Conservation (phyloP, 169 alveolate genomes). For the Plasmodium knowlesi region DNA sequence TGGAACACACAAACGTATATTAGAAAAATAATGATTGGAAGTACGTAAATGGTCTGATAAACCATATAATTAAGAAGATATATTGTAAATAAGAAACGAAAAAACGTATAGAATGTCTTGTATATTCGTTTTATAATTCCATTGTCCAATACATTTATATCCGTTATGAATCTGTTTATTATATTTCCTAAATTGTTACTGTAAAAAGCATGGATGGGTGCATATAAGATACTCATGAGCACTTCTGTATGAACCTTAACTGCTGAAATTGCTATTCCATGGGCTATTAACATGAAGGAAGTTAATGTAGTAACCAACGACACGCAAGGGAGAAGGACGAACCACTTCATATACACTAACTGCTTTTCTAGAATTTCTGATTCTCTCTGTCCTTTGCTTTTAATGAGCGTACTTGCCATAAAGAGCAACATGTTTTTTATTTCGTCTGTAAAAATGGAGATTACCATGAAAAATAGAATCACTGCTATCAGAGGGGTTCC, state of each 20-base stretch:
- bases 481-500: conserved; percentile 11
- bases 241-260: conserved; percentile 74
- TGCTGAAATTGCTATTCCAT: conserved; percentile 76
- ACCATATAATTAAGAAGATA: conserved; percentile 56
- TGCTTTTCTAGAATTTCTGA: conserved; percentile 1
- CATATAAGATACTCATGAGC: conserved; percentile 67
- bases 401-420: conserved; percentile 20
- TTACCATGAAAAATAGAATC: conserved; percentile 29
- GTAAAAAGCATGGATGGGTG: conserved; percentile 80
- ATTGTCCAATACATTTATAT: conserved; percentile 76
- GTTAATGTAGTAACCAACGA: conserved; percentile 37
- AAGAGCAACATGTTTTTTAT: conserved; percentile 40
- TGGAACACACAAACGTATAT: conserved; percentile 26
- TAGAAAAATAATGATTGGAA: conserved; percentile 56
- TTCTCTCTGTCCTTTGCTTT: not conserved
- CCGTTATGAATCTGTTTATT: conserved; percentile 79
- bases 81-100: conserved; percentile 58
- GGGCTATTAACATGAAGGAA: conserved; percentile 34
- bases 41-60: conserved; percentile 20
- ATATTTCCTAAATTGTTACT: conserved; percentile 78
- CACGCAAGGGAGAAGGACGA: conserved; percentile 34
- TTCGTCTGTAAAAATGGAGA: conserved; percentile 51
- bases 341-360: not conserved
- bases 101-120: conserved; percentile 64
- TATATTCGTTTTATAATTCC: conserved; percentile 78